phyloP scores from a whole-genome alignment of 2,329 filamentous ascomycete species.

The Aspergillus sp. region DNA sequence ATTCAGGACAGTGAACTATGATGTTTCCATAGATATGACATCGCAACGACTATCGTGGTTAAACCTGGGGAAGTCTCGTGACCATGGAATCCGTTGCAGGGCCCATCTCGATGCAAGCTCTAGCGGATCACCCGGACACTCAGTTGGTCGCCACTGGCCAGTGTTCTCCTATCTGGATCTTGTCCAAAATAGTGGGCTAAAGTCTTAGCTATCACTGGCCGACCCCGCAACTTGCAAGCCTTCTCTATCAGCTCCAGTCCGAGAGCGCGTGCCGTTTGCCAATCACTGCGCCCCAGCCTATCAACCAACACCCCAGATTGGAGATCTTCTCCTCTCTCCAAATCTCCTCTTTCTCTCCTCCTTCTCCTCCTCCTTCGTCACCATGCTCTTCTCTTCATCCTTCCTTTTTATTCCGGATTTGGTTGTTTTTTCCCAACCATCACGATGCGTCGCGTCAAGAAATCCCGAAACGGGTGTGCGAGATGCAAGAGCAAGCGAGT shows the following conservation, averaged over 20 bases:
- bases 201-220: not conserved
- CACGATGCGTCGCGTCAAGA: constrained; percentile 44
- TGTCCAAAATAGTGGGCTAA: not conserved
- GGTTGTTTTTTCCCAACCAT: constrained; percentile 35
- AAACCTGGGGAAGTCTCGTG: not conserved
- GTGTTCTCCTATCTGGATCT: not conserved
- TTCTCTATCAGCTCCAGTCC: not conserved
- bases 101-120: no score
- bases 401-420: not conserved
- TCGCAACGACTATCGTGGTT: not conserved
- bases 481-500: constrained; percentile 44
- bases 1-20: not conserved
- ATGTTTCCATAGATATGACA: not conserved
- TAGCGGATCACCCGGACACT: no score
- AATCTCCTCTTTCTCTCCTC: constrained; percentile 3
- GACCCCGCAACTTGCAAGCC: constrained; percentile 4
- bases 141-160: no score
- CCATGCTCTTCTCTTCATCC: not conserved
- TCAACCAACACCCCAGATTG: not conserved
- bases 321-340: constrained; percentile 1
- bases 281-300: not conserved
- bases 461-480: constrained; percentile 43
- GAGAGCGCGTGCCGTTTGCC: not conserved
- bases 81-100: not conserved
- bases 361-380: not conserved